Conservation (phyloP, 2,329 filamentous ascomycete genomes). For the Helicocarpus griseus region DNA sequence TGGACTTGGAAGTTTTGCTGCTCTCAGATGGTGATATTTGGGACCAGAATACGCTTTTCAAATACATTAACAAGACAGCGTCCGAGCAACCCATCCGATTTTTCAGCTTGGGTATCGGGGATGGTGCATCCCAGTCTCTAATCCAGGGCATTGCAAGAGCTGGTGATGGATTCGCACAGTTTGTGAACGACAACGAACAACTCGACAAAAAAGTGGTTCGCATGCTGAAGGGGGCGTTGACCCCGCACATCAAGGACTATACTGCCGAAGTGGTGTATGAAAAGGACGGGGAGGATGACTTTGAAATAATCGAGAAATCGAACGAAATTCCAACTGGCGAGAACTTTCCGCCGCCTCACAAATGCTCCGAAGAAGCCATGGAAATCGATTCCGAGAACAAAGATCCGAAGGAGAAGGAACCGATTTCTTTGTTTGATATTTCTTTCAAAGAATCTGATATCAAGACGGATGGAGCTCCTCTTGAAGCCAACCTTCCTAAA, state of each 20-base stretch:
- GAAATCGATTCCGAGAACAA: constrained; percentile 11
- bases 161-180: constrained; percentile 53
- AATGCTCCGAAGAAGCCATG: constrained; percentile 5
- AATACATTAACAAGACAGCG: constrained; percentile 38
- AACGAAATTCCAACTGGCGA: constrained; percentile 5
- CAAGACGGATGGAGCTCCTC: constrained; percentile 14
- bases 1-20: constrained; percentile 45
- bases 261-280: constrained; percentile 53
- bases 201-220: constrained; percentile 60
- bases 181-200: constrained; percentile 53
- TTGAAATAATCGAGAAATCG: constrained; percentile 53
- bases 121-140: constrained; percentile 45
- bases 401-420: constrained; percentile 20
- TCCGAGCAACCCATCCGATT: constrained; percentile 40
- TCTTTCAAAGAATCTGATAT: constrained; percentile 28
- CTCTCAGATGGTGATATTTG: constrained; percentile 49
- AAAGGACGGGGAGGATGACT: constrained; percentile 34
- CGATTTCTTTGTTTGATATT: constrained; percentile 53
- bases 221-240: constrained; percentile 63
- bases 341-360: neutral
- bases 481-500: constrained; percentile 38
- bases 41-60: constrained; percentile 40
- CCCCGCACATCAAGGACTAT: constrained; percentile 56
- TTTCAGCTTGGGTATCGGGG: constrained; percentile 47
- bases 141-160: constrained; percentile 50